These are phyloP conservation scores for Ceriops zippeliana DNA, from an alignment of 345 rosid species.

Conservation along the genomic window DNA sequence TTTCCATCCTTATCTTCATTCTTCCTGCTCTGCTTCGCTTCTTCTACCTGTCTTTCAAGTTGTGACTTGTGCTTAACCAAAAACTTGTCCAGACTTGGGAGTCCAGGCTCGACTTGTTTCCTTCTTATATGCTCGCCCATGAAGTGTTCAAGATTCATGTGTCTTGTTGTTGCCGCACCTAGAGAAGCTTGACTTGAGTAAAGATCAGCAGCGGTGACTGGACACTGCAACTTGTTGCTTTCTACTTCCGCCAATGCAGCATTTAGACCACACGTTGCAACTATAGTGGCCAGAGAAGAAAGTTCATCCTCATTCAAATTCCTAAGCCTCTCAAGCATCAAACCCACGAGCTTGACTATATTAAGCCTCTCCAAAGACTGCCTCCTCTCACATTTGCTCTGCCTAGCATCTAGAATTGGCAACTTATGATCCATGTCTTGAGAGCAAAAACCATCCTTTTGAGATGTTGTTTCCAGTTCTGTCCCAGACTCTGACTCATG, in stretches of 20 bases:
- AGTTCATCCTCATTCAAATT: slow-evolving; percentile 81
- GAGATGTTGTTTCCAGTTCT: slow-evolving; percentile 35
- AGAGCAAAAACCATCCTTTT: slow-evolving; percentile 30
- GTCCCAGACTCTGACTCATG: slow-evolving; percentile 59
- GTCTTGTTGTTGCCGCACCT: slow-evolving; percentile 32
- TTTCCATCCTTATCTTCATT: slow-evolving; percentile 26
- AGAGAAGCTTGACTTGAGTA: slow-evolving; percentile 19
- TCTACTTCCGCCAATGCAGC: slow-evolving; percentile 78
- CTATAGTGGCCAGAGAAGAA: slow-evolving; percentile 84
- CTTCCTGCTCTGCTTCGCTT: slow-evolving; percentile 57
- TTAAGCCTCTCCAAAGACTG: slow-evolving; percentile 54
- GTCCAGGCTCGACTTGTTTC: slow-evolving; percentile 39
- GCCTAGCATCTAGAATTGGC: slow-evolving; percentile 33
- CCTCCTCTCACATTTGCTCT: slow-evolving; percentile 51
- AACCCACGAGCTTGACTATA: slow-evolving; percentile 50
- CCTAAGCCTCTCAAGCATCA: slow-evolving; percentile 83
- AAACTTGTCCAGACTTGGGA: slow-evolving; percentile 79
- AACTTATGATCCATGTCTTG: slow-evolving; percentile 26
- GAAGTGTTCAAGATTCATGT: slow-evolving; percentile 24
- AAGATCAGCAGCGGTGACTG: slow-evolving; percentile 24
- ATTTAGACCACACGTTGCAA: slow-evolving; percentile 91
- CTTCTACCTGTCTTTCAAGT: slow-evolving; percentile 79
- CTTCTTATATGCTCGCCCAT: slow-evolving; percentile 24
- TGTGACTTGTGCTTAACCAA: slow-evolving; percentile 73
- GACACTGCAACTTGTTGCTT: slow-evolving; percentile 34